These are phyloP conservation scores for Calonectria multiphialidica DNA, from an alignment of 2,329 filamentous ascomycete genomes.

Conservation along the genomic window DNA sequence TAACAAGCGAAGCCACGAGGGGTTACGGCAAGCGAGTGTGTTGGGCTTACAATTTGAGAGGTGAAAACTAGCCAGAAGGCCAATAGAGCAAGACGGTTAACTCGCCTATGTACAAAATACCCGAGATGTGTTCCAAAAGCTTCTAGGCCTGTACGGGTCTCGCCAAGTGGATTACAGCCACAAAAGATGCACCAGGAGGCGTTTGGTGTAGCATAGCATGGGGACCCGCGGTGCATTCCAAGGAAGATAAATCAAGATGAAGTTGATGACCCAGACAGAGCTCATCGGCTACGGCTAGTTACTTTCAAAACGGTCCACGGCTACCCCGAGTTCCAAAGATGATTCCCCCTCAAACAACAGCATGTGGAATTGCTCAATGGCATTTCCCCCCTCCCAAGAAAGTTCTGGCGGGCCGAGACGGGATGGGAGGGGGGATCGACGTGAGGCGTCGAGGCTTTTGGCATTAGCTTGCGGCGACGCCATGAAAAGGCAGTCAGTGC, in stretches of 20 bases:
- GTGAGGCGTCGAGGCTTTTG: neutral
- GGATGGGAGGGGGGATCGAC: neutral
- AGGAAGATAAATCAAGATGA: neutral
- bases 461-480: neutral
- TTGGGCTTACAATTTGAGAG: constrained; percentile 13
- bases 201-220: constrained; percentile 4
- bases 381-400: neutral
- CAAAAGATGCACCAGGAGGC: constrained; percentile 3
- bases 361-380: neutral
- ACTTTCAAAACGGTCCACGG: neutral
- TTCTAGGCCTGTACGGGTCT: neutral
- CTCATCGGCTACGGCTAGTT: neutral
- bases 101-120: constrained; percentile 12
- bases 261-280: neutral
- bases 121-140: neutral
- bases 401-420: constrained; percentile 10
- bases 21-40: neutral
- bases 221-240: neutral
- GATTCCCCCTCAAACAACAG: neutral
- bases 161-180: constrained; percentile 1
- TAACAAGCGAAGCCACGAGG: constrained; percentile 18
- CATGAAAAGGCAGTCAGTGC: neutral
- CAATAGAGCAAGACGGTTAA: constrained; percentile 8
- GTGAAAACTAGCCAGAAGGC: neutral
- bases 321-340: neutral